Base-by-base conservation (phyloP, 345 rosid genomes). In the Ailanthus altissimus region DNA sequence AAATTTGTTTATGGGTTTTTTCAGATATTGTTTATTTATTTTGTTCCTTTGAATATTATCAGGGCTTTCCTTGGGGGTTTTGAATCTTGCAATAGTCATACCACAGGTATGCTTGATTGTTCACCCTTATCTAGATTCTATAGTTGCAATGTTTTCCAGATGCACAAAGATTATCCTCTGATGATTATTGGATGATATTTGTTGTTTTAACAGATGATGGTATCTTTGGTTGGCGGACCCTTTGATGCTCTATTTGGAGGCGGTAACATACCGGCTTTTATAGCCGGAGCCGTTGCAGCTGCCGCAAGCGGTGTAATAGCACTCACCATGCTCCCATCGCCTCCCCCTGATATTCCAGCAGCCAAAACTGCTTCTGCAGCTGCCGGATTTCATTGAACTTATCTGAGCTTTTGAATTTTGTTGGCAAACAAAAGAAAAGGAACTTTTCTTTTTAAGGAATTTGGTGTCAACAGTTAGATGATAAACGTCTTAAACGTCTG, bases 61-160 rank as follows among this genome's bases (percentile, higher is more conserved):
- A 94, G 98, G 98, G 32, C 97, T 95, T 77, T 91, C 99, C 0
- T 56, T 93, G 72, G 98, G 97, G 23, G 90, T 95, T 72, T 83
- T 95, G 21, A 95, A 95, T 84, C 80, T 91, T 51, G 89, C 94
- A 5, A 89, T 95, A 11, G 96, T 92, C 40, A 51, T 92, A 57
- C 99, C 99, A 13, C 98, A 95, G 91, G 97, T 92, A 80, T n/a
- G 12, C 26, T 13, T 70, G 1, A 46, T 32, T 32, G 5, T 21
- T 0, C 3, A n/a, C 4, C 14, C 6, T 51, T 51, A 18, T 47
- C 13, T 47, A 6, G 12, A 26, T 51, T n/a, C 0, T 28, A 67
- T 23, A 68, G 50, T 50, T 8, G 12, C 23, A 64, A 13, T 13
- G 21, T 16, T 54, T 51, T 40, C 0, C 0, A 7, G 49, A 36